Base-by-base conservation (phyloP, 495 filamentous ascomycete species). In the Penicillium fimorum region DNA sequence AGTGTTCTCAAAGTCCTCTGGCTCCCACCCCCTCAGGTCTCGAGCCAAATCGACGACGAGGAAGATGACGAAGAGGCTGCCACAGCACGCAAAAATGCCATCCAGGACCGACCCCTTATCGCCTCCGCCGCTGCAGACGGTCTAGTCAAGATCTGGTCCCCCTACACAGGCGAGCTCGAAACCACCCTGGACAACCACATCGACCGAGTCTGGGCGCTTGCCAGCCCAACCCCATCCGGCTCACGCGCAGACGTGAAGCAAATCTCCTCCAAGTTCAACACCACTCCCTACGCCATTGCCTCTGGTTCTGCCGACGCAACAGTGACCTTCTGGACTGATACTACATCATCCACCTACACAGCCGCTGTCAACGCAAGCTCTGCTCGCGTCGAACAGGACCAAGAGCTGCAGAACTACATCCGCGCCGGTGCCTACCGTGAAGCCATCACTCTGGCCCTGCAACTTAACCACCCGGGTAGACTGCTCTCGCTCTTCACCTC, bases 131-230 rank as follows among this genome's bases (percentile, higher is more conserved):
- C 90, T 32, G 93, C 91, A 43, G 94, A 99, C 72, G 92, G 92
- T n/a, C 77, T 99, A 6, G 91, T 99, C 45, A 99, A 97, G 71
- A 79, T 97, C 48, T 99, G 94, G 94, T 89, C 94, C 56, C 85
- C 87, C 8, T 74, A 78, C 56, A 80, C 70, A 10, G 91, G 92
- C n/a, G 94, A 97, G 70, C 80, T 83, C 4, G 88, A 88, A 44
- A 84, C 86, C 55, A 97, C 94, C 5, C 78, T 99, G 12, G 95
- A 99, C 71, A 97, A 97, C 72, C 94, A 99, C 72, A 87, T 87
- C 57, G 94, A 97, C 69, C 83, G 95, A 47, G 92, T 97, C 29
- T 94, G 91, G 89, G 90, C 90, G 2, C 79, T 96, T 0, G 82
- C 89, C 25, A 86, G 90, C 61, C 87, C 88, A 15, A 75, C 63